These are phyloP conservation scores for Fagopyrum homotropicum DNA, from an alignment of 148 eudicot species.

Conservation along the genomic window DNA sequence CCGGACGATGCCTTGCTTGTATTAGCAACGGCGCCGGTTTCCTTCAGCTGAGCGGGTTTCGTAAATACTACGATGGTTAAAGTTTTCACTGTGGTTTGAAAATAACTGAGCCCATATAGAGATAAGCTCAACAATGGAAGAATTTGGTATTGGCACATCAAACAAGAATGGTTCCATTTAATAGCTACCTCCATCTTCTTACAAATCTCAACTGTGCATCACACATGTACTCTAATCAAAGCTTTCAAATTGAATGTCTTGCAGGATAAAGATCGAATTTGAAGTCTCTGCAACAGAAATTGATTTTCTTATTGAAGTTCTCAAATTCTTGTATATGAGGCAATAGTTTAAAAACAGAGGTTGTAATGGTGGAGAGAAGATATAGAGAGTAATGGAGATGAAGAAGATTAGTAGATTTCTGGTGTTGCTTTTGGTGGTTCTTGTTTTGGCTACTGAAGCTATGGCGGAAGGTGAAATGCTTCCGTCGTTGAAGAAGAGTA, in stretches of 20 bases:
- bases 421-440: background rate
- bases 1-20: too few species aligned
- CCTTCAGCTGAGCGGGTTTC: too few species aligned
- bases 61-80: too few species aligned
- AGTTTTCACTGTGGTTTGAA: background rate
- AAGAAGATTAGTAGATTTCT: background rate
- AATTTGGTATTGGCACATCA: background rate
- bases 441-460: background rate
- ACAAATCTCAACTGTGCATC: too few species aligned
- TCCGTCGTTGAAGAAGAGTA: background rate
- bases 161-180: background rate
- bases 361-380: too few species aligned
- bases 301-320: background rate
- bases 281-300: background rate
- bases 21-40: too few species aligned
- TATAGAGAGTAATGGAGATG: background rate
- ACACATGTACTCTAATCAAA: background rate
- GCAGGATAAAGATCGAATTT: background rate
- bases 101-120: too few species aligned
- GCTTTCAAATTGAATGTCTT: slow-evolving; percentile 1
- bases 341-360: too few species aligned
- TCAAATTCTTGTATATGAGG: background rate
- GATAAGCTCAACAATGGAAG: background rate
- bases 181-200: background rate
- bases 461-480: background rate